These are phyloP conservation scores for Colletotrichum siamense DNA, from an alignment of 2,329 filamentous ascomycete species.

Conservation along the genomic window DNA sequence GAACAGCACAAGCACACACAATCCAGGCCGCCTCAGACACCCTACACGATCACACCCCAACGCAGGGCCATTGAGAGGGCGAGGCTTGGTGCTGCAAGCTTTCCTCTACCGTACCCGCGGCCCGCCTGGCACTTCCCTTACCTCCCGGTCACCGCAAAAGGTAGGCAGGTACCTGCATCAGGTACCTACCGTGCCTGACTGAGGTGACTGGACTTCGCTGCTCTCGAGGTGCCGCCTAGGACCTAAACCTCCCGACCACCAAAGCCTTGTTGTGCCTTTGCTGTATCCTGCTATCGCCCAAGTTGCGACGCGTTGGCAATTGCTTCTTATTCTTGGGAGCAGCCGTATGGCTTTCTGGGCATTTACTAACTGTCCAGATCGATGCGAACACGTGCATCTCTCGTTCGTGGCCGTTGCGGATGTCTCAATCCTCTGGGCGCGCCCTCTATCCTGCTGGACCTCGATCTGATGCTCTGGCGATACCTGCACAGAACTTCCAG, in stretches of 20 bases:
- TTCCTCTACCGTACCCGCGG: not conserved
- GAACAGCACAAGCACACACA: not conserved
- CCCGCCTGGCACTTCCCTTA: not conserved
- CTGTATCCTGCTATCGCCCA: constrained; percentile 10
- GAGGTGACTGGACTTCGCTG: not conserved
- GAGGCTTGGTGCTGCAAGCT: not conserved
- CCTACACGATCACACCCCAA: not conserved
- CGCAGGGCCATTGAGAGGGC: not conserved
- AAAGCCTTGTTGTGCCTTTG: not conserved
- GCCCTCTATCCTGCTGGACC: not conserved
- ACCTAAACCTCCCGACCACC: not conserved
- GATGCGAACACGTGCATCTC: not conserved
- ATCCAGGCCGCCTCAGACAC: not conserved
- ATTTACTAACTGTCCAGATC: not conserved
- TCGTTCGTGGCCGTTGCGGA: constrained; percentile 1
- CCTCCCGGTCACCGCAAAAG: not conserved
- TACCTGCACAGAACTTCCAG: constrained; percentile 24
- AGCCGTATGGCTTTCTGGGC: not conserved
- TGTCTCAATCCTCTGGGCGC: not conserved
- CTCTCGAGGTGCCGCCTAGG: not conserved
- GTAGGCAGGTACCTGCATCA: not conserved
- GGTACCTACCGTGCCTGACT: constrained; percentile 6
- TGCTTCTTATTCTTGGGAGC: not conserved
- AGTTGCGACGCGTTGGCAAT: too few relatives aligned
- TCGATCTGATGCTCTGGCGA: constrained; percentile 13